phyloP scores from a whole-genome alignment of 371 early-diverging fungal genomes.

The Mortierella sp. region DNA sequence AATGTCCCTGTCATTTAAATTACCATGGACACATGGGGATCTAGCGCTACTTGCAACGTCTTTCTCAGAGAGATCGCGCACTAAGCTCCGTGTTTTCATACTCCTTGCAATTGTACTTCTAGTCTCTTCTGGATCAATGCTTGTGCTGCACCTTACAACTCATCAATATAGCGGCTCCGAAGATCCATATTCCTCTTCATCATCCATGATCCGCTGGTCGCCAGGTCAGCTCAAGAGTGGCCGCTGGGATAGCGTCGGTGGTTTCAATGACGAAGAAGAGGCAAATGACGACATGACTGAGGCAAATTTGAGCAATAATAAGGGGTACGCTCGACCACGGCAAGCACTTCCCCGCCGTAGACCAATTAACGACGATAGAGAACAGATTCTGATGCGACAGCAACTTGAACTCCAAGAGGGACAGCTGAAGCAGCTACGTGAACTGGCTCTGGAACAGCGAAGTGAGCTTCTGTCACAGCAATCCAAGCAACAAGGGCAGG shows the following conservation, averaged over 20 bases:
- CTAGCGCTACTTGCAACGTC: neutral
- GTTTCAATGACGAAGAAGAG: neutral
- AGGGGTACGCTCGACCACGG: constrained; percentile 21
- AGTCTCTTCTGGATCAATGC: constrained; percentile 21
- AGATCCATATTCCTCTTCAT: constrained; percentile 3
- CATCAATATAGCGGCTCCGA: neutral
- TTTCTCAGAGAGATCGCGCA: constrained; percentile 6
- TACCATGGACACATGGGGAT: neutral
- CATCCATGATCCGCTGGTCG: constrained; percentile 17
- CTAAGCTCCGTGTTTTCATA: constrained; percentile 8
- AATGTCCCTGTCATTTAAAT: neutral
- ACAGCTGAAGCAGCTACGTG: neutral
- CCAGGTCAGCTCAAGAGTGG: neutral
- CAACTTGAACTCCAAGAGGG: constrained; percentile 24
- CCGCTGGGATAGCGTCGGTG: neutral
- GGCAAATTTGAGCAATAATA: neutral
- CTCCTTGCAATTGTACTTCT: constrained; percentile 12
- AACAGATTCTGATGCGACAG: constrained; percentile 18
- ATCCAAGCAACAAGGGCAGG: neutral
- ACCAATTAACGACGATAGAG: constrained; percentile 18
- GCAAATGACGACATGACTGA: neutral
- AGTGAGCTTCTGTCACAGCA: constrained; percentile 2
- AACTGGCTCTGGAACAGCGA: constrained; percentile 10
- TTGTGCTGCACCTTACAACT: constrained; percentile 18
- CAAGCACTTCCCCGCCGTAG: constrained; percentile 25